Evolutionary conservation across 139 green algal species (phyloP).

Genomic region (Limnomonas spitsbergensis): DNA sequence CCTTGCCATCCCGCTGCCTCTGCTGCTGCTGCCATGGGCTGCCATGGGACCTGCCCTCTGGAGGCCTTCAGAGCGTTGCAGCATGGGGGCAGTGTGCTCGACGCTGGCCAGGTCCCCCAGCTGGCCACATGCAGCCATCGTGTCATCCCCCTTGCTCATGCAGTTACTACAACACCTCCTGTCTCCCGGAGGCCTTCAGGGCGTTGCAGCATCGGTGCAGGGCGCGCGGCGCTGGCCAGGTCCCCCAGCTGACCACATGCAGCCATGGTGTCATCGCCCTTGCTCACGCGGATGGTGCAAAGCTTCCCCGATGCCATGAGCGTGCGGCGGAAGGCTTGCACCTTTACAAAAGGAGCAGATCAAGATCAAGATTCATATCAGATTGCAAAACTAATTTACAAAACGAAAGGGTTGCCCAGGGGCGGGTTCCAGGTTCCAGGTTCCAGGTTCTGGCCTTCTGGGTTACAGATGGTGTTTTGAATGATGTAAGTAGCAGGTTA

Average conservation of each 20-base stretch:
- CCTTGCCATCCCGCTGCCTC: too few species aligned
- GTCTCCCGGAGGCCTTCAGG: constrained; percentile 24
- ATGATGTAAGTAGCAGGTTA: too few species aligned
- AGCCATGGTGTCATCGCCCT: constrained; percentile 81
- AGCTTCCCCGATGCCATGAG: constrained; percentile 55
- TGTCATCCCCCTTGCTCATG: constrained; percentile 67
- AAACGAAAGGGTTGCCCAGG: too few species aligned
- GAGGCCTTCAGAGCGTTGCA: too few species aligned
- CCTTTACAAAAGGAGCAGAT: too few species aligned
- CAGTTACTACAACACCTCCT: constrained; percentile 73
- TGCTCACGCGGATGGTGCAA: constrained; percentile 68
- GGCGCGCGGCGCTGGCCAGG: neutral
- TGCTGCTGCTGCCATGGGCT: too few species aligned
- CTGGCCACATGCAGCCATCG: constrained; percentile 87
- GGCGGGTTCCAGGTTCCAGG: too few species aligned
- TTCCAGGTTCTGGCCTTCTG: too few species aligned
- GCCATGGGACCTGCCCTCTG: too few species aligned
- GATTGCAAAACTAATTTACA: too few species aligned
- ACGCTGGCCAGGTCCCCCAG: constrained; percentile 49
- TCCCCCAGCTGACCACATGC: constrained; percentile 84
- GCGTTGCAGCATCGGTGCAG: constrained; percentile 22
- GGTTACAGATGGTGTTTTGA: too few species aligned
- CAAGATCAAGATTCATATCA: too few species aligned
- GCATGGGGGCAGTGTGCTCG: constrained; percentile 17
- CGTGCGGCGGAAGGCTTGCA: constrained; percentile 59